Evolutionary conservation across 495 filamentous ascomycete genomes (phyloP), one percentile per base, ranked within the genome.

Genomic region (Lentithecium fluviatile): DNA sequence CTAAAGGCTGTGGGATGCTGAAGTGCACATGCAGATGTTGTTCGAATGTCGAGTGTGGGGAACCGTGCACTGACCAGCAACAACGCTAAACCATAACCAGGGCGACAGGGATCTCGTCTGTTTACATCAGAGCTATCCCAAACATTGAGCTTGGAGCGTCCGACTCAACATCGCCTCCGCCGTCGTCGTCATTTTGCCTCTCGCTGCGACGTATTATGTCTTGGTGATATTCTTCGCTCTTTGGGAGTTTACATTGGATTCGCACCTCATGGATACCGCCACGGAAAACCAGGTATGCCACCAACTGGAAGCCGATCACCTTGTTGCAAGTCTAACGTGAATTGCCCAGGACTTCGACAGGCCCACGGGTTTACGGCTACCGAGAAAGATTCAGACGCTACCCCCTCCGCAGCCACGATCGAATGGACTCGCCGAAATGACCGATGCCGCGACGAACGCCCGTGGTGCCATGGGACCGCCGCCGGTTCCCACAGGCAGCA

Each of bases 261-360:
- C 45, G 1, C 15, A 11, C 49, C 17, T 38, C 38, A 65, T 65
- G 66, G 66, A 69, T 36, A 55, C 47, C 29, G 52, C 60, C 13
- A 60, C 45, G 32, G 62, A 65, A 48, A 69, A 69, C 45, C 57
- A 64, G 66, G 66, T 65, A 65, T 20, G 62, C 19, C n/a, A 25
- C 20, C 52, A 17, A 13, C 11, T 19, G 8, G 10, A 46, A 15
- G 34, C 21, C n/a, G 36, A 23, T 12, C 10, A 43, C 19, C 42
- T n/a, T 36, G 5, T 15, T 19, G 10, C 56, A 64, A 60, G n/a
- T 29, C 58, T 62, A 64, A 67, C 49, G 15, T 7, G 20, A 56
- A 32, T 32, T 11, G 24, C 43, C 25, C 47, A 66, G 64, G 49
- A 13, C 24, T 29, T 58, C n/a, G 12, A 26, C 7, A 62, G 40